Conservation (phyloP, 2,329 filamentous ascomycete genomes). For the Teratosphaeria epicoccoides region DNA sequence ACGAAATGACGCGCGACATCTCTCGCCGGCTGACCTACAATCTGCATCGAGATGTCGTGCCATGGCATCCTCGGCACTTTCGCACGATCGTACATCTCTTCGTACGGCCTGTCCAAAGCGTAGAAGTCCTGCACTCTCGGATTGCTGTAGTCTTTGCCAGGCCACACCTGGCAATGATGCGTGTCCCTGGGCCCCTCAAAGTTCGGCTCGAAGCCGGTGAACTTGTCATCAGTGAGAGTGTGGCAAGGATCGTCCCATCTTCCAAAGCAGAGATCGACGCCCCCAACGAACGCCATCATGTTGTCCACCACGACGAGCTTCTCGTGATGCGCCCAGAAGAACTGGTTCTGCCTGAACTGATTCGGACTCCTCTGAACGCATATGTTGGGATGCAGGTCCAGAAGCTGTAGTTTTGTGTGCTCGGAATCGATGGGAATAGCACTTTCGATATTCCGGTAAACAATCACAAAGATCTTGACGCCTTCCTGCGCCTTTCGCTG, state of each 20-base stretch:
- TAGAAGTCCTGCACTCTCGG: slow-evolving; percentile 93
- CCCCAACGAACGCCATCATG: slow-evolving; percentile 87
- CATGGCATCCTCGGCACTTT: slow-evolving; percentile 91
- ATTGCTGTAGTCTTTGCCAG: slow-evolving; percentile 97
- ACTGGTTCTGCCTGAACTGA: slow-evolving; percentile 96
- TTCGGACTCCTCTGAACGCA: slow-evolving; percentile 95
- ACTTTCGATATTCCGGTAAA: slow-evolving; percentile 95
- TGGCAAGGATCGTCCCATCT: slow-evolving; percentile 96
- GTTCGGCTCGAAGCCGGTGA: slow-evolving; percentile 80
- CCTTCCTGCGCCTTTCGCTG: slow-evolving; percentile 88
- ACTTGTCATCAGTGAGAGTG: slow-evolving; percentile 79
- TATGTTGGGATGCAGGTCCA: slow-evolving; percentile 91
- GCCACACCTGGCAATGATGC: slow-evolving; percentile 91
- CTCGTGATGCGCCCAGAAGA: slow-evolving; percentile 98
- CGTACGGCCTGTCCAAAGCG: slow-evolving; percentile 83
- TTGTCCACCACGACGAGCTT: slow-evolving; percentile 97
- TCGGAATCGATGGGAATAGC: slow-evolving; percentile 96
- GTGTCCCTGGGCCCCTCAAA: slow-evolving; percentile 68
- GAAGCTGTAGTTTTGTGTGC: slow-evolving; percentile 90
- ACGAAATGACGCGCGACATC: slow-evolving; percentile 94
- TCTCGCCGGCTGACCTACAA: slow-evolving; percentile 88
- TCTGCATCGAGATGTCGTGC: slow-evolving; percentile 97
- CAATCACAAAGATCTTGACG: slow-evolving; percentile 94
- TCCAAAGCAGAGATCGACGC: slow-evolving; percentile 92
- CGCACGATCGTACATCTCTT: slow-evolving; percentile 94